Conservation (phyloP, 352 stramenopile genomes). For the Phytophthora fragariae region DNA sequence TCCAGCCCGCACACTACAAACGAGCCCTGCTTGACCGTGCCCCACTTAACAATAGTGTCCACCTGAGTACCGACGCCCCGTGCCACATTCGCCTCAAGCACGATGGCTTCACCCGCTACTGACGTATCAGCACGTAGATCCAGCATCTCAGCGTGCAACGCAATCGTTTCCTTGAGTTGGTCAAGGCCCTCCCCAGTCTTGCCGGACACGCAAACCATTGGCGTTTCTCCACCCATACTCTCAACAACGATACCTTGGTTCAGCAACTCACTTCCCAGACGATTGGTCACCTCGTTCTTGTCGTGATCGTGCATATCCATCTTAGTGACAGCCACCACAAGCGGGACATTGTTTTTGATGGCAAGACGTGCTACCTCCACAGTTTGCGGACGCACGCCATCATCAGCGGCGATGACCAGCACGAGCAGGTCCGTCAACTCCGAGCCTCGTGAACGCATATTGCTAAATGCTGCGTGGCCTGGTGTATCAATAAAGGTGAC, state of each 20-base stretch:
- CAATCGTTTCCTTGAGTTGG: slow-evolving; percentile 97
- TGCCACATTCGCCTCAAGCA: slow-evolving; percentile 97
- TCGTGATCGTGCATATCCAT: slow-evolving; percentile 92
- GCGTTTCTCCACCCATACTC: slow-evolving; percentile 94
- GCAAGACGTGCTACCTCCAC: slow-evolving; percentile 95
- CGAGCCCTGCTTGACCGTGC: slow-evolving; percentile 95
- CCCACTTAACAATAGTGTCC: slow-evolving; percentile 97
- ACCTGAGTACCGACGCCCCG: slow-evolving; percentile 95
- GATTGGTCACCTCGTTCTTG: slow-evolving; percentile 65
- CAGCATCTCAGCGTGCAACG: slow-evolving; percentile 96
- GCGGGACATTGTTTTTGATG: slow-evolving; percentile 94
- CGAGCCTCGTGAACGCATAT: slow-evolving; percentile 97
- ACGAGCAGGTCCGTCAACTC: slow-evolving; percentile 98
- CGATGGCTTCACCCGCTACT: slow-evolving; percentile 91
- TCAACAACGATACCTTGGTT: slow-evolving; percentile 95
- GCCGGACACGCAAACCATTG: slow-evolving; percentile 96
- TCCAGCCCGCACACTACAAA: slow-evolving; percentile 96
- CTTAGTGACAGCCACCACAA: slow-evolving; percentile 99
- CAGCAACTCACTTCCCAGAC: slow-evolving; percentile 91
- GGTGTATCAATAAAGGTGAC: slow-evolving; percentile 99
- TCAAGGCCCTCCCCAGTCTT: slow-evolving; percentile 96
- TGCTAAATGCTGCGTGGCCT: slow-evolving; percentile 98
- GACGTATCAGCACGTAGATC: slow-evolving; percentile 95
- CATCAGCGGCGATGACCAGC: slow-evolving; percentile 98
- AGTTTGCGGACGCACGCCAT: slow-evolving; percentile 99